These are phyloP conservation scores for Camelina sativa DNA, from an alignment of 345 rosid genomes.

Conservation along the genomic window DNA sequence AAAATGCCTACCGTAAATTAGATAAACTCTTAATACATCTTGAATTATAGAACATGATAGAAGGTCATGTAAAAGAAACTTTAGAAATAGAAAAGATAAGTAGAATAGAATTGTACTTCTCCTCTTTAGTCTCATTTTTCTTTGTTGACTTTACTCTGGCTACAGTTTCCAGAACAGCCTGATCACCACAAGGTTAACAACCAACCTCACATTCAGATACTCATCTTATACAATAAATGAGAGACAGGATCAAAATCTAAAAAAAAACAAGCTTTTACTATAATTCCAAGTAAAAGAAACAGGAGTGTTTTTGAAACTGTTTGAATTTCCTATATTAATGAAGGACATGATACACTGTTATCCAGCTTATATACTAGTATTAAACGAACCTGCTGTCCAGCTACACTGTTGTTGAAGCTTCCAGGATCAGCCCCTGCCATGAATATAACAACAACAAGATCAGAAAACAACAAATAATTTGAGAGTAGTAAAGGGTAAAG, in stretches of 20 bases:
- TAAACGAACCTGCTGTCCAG: constrained; percentile 70
- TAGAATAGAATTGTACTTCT: constrained; percentile 62
- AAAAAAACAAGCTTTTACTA: background rate
- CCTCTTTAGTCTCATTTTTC: constrained; percentile 85
- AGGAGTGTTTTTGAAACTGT: background rate
- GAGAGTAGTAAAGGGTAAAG: background rate
- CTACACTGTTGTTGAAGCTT: constrained; percentile 87
- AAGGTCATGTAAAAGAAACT: constrained; percentile 5
- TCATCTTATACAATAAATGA: constrained; percentile 7
- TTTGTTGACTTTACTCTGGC: constrained; percentile 72
- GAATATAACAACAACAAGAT: background rate
- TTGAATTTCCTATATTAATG: background rate
- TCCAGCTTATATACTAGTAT: too few relatives aligned
- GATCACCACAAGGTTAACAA: constrained; percentile 43
- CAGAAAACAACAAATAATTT: background rate
- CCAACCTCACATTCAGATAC: constrained; percentile 31
- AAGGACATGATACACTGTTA: background rate
- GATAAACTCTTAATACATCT: background rate
- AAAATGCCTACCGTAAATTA: constrained; percentile 57
- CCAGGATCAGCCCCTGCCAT: constrained; percentile 73
- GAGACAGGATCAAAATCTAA: background rate
- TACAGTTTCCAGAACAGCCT: constrained; percentile 96
- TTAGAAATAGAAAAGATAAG: background rate
- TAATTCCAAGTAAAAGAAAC: background rate
- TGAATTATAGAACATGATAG: background rate